phyloP scores from a whole-genome alignment of 1,284 basidiomycete genomes.

The Tremellales sp. region DNA sequence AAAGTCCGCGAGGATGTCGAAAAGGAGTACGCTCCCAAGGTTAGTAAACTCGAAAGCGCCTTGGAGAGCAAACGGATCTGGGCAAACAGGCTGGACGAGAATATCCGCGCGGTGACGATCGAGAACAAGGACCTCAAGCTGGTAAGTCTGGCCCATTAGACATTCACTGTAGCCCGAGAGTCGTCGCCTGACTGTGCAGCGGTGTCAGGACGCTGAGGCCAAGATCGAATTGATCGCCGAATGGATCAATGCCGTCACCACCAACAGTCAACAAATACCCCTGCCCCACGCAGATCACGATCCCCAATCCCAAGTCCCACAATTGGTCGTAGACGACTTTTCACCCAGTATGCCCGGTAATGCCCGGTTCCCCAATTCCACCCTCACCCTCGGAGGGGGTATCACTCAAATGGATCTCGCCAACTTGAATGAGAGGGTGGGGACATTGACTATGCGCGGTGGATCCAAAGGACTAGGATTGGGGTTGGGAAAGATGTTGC shows the following conservation, averaged over 20 bases:
- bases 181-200: slow-evolving; percentile 8
- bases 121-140: slow-evolving; percentile 31
- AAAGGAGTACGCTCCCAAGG: slow-evolving; percentile 63
- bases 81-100: slow-evolving; percentile 43
- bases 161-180: background rate
- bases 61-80: slow-evolving; percentile 51
- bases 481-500: slow-evolving; percentile 21
- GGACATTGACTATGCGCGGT: slow-evolving; percentile 20
- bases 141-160: slow-evolving; percentile 18
- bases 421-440: slow-evolving; percentile 26
- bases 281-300: background rate
- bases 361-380: slow-evolving; percentile 11
- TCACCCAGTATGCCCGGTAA: slow-evolving; percentile 7
- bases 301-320: slow-evolving; percentile 6
- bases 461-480: slow-evolving; percentile 6
- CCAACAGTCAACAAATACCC: background rate
- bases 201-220: slow-evolving; percentile 37
- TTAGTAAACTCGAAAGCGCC: slow-evolving; percentile 59
- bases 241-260: slow-evolving; percentile 31
- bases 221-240: slow-evolving; percentile 40
- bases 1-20: slow-evolving; percentile 75
- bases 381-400: slow-evolving; percentile 23
- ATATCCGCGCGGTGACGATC: slow-evolving; percentile 30
- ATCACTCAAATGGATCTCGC: slow-evolving; percentile 32
- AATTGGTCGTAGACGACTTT: slow-evolving; percentile 20